Evolutionary conservation across 805 yeast genomes (phyloP).

Genomic region (Hanseniaspora singularis): DNA sequence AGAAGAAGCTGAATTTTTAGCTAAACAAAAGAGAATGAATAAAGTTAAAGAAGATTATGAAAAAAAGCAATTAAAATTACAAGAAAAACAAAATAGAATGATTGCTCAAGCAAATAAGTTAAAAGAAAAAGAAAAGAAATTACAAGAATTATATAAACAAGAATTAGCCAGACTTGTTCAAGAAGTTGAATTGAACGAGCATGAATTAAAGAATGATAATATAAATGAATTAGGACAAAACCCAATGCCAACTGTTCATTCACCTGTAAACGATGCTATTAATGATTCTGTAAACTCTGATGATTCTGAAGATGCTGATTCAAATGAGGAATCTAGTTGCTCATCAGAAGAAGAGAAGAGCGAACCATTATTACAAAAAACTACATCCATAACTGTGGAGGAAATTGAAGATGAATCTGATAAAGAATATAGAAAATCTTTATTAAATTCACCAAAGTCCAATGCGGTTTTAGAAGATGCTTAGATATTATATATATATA

Average conservation of each 20-base stretch:
- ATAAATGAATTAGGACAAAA: too few relatives aligned
- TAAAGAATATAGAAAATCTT: constrained; percentile 22
- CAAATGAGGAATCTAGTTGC: constrained; percentile 9
- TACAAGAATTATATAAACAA: not conserved
- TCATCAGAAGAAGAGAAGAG: constrained; percentile 3
- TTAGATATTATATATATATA: constrained; percentile 7
- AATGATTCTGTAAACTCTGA: not conserved
- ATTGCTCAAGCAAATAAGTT: constrained; percentile 7
- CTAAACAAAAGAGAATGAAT: constrained; percentile 5
- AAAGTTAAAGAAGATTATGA: constrained; percentile 10
- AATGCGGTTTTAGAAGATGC: constrained; percentile 26
- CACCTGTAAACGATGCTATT: not conserved
- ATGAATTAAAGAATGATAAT: too few relatives aligned
- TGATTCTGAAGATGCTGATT: not conserved
- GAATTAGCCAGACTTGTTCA: constrained; percentile 1
- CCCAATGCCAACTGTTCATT: not conserved
- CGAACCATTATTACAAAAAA: constrained; percentile 2
- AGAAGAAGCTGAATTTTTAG: not conserved
- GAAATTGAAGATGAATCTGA: constrained; percentile 29
- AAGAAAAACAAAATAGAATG: constrained; percentile 15
- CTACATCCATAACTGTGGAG: constrained; percentile 22
- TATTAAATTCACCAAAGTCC: constrained; percentile 22
- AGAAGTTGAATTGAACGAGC: constrained; percentile 1
- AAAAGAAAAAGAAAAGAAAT: constrained; percentile 3
- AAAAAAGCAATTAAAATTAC: not conserved